Percentiles rank a stretch among this genome's conserved stretches.
These are phyloP conservation scores for Boletus rubescentipes DNA, from an alignment of 768 basidiomycete species.

Conservation along the genomic window DNA sequence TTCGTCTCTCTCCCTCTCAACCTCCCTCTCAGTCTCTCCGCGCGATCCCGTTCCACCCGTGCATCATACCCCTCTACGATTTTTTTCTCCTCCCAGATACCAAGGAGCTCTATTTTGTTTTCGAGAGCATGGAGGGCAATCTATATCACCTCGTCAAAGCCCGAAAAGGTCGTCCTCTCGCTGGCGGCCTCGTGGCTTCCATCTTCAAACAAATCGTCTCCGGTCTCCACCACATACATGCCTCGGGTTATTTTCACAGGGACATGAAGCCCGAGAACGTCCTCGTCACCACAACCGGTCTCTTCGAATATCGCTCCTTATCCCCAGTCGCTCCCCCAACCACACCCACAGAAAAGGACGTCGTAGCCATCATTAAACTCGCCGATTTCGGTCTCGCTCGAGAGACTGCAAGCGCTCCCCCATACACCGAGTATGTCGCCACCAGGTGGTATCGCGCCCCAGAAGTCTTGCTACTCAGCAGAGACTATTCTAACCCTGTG, in stretches of 20 bases:
- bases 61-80: slow-evolving; percentile 98
- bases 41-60: slow-evolving; percentile 91
- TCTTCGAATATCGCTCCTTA: slow-evolving; percentile 85
- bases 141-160: slow-evolving; percentile 99
- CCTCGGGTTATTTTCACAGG: slow-evolving; percentile 93
- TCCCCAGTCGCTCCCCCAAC: slow-evolving; percentile 65
- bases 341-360: slow-evolving; percentile 82
- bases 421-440: slow-evolving; percentile 98
- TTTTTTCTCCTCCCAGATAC: slow-evolving; percentile 95
- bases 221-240: slow-evolving; percentile 92
- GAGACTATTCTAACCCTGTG: slow-evolving; percentile 94
- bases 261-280: slow-evolving; percentile 99
- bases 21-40: slow-evolving; percentile 72
- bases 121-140: slow-evolving; percentile 99
- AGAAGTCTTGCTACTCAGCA: slow-evolving; percentile 88
- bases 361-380: slow-evolving; percentile 94
- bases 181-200: slow-evolving; percentile 94
- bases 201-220: slow-evolving; percentile 91
- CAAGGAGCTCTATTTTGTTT: slow-evolving; percentile 98
- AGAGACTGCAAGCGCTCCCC: slow-evolving; percentile 83
- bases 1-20: slow-evolving; percentile 15
- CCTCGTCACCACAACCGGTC: slow-evolving; percentile 94
- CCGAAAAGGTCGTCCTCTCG: slow-evolving; percentile 90
- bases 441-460: slow-evolving; percentile 99
- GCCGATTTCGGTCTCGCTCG: slow-evolving; percentile 98